These are phyloP conservation scores for Leccinum obscurum DNA, from an alignment of 768 basidiomycete genomes.

Conservation along the genomic window DNA sequence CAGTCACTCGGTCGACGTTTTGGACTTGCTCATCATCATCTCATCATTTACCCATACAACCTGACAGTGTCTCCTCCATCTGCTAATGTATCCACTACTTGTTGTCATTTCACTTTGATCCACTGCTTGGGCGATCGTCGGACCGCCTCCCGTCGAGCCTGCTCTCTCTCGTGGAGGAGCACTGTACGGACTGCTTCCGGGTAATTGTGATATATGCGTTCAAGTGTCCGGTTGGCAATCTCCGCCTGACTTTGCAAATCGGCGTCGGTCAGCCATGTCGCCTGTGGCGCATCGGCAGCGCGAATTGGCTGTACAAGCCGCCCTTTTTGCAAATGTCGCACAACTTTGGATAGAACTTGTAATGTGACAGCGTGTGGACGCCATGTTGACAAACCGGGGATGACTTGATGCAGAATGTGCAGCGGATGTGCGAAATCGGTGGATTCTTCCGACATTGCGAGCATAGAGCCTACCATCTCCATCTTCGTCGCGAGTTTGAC, in stretches of 20 bases:
- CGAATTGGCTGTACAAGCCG: constrained; percentile 44
- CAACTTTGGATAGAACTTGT: constrained; percentile 44
- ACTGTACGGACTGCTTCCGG: constrained; percentile 44
- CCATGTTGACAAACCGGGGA: constrained; percentile 68
- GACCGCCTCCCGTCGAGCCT: constrained; percentile 25
- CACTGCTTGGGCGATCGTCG: constrained; percentile 21
- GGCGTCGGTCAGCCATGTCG: constrained; percentile 16
- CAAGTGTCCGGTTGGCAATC: constrained; percentile 43
- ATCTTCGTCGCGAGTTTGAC: constrained; percentile 20
- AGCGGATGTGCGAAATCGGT: constrained; percentile 61
- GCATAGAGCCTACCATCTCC: constrained; percentile 11
- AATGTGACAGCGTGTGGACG: constrained; percentile 56
- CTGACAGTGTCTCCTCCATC: constrained; percentile 22
- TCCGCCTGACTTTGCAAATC: constrained; percentile 25
- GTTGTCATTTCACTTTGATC: constrained; percentile 14
- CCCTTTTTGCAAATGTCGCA: constrained; percentile 52
- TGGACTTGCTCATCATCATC: constrained; percentile 11
- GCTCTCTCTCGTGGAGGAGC: constrained; percentile 36
- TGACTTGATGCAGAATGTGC: constrained; percentile 58
- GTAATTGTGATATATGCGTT: constrained; percentile 48
- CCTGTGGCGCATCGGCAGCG: constrained; percentile 22
- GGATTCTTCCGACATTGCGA: constrained; percentile 18
- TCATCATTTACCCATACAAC: constrained; percentile 25
- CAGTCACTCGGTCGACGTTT: constrained; percentile 6
- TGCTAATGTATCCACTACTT: constrained; percentile 27